These are phyloP conservation scores for Carallia brachiata DNA, from an alignment of 345 rosid species.

Conservation along the genomic window DNA sequence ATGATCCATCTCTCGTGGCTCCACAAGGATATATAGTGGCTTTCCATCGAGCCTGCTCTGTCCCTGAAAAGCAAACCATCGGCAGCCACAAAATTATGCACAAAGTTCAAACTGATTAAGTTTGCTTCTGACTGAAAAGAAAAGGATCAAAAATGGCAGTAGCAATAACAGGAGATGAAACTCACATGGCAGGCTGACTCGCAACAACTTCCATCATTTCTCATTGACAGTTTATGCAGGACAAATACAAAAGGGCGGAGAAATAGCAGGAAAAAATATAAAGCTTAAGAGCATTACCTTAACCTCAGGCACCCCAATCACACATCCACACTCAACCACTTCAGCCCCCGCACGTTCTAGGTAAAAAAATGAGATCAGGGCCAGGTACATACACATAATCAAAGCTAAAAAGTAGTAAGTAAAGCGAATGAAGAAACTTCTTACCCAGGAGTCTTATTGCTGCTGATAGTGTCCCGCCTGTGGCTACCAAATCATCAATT, in stretches of 20 bases:
- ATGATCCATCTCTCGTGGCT: constrained; percentile 53
- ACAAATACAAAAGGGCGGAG: not conserved
- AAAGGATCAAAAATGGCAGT: too few species aligned
- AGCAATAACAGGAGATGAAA: too few species aligned
- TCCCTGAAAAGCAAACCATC: constrained; percentile 34
- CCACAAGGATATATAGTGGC: constrained; percentile 52
- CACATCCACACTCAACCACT: constrained; percentile 75
- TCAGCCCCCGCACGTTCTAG: constrained; percentile 64
- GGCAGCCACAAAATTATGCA: not conserved
- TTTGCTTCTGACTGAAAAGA: not conserved
- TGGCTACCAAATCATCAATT: constrained; percentile 84
- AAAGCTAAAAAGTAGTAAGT: not conserved
- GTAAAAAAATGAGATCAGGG: not conserved
- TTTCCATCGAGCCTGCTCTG: constrained; percentile 63
- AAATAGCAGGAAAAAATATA: not conserved
- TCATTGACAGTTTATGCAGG: not conserved
- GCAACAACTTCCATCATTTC: not conserved
- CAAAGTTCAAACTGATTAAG: not conserved
- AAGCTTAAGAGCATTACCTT: constrained; percentile 39
- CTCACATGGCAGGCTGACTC: too few species aligned
- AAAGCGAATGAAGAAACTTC: not conserved
- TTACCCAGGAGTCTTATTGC: constrained; percentile 76
- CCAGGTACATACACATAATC: not conserved
- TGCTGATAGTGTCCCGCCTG: constrained; percentile 84
- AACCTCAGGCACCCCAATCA: constrained; percentile 70